These are phyloP conservation scores for Neurospora hispaniola DNA, from an alignment of 495 filamentous ascomycete genomes.

Conservation along the genomic window DNA sequence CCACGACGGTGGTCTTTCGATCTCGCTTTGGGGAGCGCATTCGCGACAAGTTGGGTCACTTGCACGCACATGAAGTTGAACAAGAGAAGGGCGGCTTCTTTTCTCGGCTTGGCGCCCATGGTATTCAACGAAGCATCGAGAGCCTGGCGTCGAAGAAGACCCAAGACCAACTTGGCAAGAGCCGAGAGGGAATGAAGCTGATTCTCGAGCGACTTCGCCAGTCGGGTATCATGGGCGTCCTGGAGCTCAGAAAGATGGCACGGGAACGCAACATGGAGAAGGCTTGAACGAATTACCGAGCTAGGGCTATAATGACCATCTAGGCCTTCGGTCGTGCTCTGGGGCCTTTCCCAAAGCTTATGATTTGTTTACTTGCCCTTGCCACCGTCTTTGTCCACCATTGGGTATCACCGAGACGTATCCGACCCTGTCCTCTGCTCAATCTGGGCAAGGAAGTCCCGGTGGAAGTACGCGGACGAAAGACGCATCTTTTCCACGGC, in stretches of 20 bases:
- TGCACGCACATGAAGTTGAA: slow-evolving; percentile 9
- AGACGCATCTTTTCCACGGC: background rate
- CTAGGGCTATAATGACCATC: background rate
- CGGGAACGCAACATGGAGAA: slow-evolving; percentile 18
- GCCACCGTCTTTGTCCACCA: background rate
- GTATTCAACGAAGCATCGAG: slow-evolving; percentile 85
- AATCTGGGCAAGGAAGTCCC: background rate
- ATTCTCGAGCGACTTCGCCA: slow-evolving; percentile 76
- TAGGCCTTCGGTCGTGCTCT: background rate
- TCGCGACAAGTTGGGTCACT: slow-evolving; percentile 36
- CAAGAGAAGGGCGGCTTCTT: slow-evolving; percentile 26
- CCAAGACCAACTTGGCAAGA: slow-evolving; percentile 71
- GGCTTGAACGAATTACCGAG: background rate
- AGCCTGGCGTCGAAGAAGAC: slow-evolving; percentile 75
- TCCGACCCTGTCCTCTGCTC: background rate
- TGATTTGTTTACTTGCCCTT: background rate
- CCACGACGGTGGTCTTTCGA: slow-evolving; percentile 73
- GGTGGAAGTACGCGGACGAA: background rate
- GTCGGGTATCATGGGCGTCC: slow-evolving; percentile 69
- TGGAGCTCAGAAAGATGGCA: slow-evolving; percentile 65
- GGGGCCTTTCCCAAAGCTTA: background rate
- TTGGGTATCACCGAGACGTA: background rate
- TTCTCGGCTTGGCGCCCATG: slow-evolving; percentile 58
- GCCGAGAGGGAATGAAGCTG: slow-evolving; percentile 89
- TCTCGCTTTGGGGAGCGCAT: slow-evolving; percentile 69